These are phyloP conservation scores for Bryoglossum gracile DNA, from an alignment of 495 filamentous ascomycete species.

Conservation along the genomic window DNA sequence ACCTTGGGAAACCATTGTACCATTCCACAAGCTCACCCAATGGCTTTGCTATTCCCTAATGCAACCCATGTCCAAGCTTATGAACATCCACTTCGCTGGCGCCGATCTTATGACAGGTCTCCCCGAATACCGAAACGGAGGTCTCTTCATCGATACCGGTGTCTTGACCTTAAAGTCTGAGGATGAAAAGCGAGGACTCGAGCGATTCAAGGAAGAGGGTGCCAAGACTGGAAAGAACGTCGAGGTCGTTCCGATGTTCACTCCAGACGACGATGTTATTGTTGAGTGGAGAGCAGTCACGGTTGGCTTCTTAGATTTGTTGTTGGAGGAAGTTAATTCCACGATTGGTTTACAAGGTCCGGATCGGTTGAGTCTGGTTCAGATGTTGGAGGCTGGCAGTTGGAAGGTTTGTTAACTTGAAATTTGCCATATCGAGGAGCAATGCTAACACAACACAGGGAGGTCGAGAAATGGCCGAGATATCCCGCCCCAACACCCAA, in stretches of 20 bases:
- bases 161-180: slow-evolving; percentile 66
- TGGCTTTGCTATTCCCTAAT: slow-evolving; percentile 87
- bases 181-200: slow-evolving; percentile 59
- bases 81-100: slow-evolving; percentile 71
- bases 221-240: slow-evolving; percentile 60
- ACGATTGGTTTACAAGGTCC: slow-evolving; percentile 39
- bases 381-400: slow-evolving; percentile 82
- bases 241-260: slow-evolving; percentile 61
- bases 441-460: slow-evolving; percentile 47
- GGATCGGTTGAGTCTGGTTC: slow-evolving; percentile 61
- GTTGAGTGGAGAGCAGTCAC: slow-evolving; percentile 84
- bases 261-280: slow-evolving; percentile 73
- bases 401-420: slow-evolving; percentile 60
- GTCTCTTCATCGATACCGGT: slow-evolving; percentile 74
- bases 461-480: slow-evolving; percentile 91
- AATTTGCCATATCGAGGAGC: neutral
- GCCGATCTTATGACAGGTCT: slow-evolving; percentile 73
- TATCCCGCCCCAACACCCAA: slow-evolving; percentile 92
- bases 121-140: slow-evolving; percentile 84
- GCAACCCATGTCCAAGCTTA: slow-evolving; percentile 74
- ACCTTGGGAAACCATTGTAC: slow-evolving; percentile 89
- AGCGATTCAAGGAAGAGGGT: slow-evolving; percentile 65
- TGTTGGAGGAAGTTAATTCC: slow-evolving; percentile 55
- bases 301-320: slow-evolving; percentile 72
- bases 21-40: slow-evolving; percentile 88